Conservation (phyloP, 2,329 filamentous ascomycete genomes). For the Verticillium dahliae region DNA sequence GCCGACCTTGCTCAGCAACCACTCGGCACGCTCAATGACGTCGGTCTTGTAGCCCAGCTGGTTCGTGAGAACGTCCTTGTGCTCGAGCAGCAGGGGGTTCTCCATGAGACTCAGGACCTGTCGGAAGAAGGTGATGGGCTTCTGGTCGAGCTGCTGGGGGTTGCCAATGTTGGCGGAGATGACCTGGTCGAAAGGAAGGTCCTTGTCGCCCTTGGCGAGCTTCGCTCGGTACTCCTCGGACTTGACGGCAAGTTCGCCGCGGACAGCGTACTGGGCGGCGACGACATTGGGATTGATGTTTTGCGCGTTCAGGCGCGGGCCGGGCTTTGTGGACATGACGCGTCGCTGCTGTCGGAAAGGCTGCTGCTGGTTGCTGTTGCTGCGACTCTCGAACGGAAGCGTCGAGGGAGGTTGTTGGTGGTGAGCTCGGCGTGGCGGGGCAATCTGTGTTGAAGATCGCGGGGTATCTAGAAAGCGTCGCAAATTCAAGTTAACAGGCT, state of each 20-base stretch:
- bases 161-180: slow-evolving; percentile 99
- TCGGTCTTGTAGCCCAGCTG: slow-evolving; percentile 82
- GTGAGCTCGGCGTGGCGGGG: slow-evolving; percentile 8
- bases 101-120: slow-evolving; percentile 91
- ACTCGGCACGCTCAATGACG: slow-evolving; percentile 76
- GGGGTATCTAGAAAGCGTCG: slow-evolving; percentile 8
- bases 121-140: slow-evolving; percentile 98
- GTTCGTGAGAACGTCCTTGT: slow-evolving; percentile 70
- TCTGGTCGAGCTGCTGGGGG: slow-evolving; percentile 97
- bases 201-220: slow-evolving; percentile 51
- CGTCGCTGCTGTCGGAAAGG: slow-evolving; percentile 14
- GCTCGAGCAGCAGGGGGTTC: slow-evolving; percentile 78
- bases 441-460: slow-evolving; percentile 9
- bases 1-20: slow-evolving; percentile 73
- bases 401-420: neutral
- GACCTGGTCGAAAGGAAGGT: slow-evolving; percentile 79
- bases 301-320: slow-evolving; percentile 58
- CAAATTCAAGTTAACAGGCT: neutral
- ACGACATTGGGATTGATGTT: slow-evolving; percentile 91
- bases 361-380: neutral
- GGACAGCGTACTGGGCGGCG: slow-evolving; percentile 89
- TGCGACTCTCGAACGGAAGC: neutral
- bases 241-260: slow-evolving; percentile 89
- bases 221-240: slow-evolving; percentile 83
- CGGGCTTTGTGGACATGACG: slow-evolving; percentile 27